phyloP scores from a whole-genome alignment of 2,329 filamentous ascomycete species.

The Hirsutella thompsonii region DNA sequence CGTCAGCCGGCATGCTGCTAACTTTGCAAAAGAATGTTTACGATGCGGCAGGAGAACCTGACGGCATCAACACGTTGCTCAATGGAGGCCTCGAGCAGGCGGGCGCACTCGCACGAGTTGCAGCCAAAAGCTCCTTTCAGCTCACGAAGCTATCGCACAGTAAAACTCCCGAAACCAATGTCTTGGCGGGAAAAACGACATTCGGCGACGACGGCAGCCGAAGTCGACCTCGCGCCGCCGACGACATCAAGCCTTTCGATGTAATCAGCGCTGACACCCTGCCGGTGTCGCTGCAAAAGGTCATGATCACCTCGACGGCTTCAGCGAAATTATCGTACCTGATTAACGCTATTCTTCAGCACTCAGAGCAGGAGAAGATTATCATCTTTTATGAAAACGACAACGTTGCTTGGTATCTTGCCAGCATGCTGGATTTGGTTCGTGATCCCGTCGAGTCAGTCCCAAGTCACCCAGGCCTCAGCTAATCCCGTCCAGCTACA shows the following conservation, averaged over 20 bases:
- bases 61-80: constrained; percentile 32
- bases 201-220: constrained; percentile 23
- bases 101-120: constrained; percentile 24
- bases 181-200: constrained; percentile 28
- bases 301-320: constrained; percentile 61
- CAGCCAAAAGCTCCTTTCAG: too few species aligned
- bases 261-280: constrained; percentile 11
- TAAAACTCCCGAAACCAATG: constrained; percentile 10
- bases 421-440: constrained; percentile 64
- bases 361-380: constrained; percentile 68
- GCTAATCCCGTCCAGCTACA: constrained; percentile 28
- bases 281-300: constrained; percentile 37
- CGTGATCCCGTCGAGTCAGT: constrained; percentile 10
- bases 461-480: not conserved
- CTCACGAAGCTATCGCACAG: too few species aligned
- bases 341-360: constrained; percentile 54
- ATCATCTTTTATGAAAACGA: constrained; percentile 87
- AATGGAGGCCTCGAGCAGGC: constrained; percentile 29
- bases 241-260: constrained; percentile 9
- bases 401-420: constrained; percentile 76
- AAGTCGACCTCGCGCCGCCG: constrained; percentile 18
- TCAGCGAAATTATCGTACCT: constrained; percentile 85
- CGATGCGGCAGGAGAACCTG: constrained; percentile 27
- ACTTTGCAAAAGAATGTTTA: constrained; percentile 39
- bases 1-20: constrained; percentile 35